Evolutionary conservation across 2,329 filamentous ascomycete species (phyloP), one percentile per base, ranked within the genome.

Genomic region (Cercospora zeina): DNA sequence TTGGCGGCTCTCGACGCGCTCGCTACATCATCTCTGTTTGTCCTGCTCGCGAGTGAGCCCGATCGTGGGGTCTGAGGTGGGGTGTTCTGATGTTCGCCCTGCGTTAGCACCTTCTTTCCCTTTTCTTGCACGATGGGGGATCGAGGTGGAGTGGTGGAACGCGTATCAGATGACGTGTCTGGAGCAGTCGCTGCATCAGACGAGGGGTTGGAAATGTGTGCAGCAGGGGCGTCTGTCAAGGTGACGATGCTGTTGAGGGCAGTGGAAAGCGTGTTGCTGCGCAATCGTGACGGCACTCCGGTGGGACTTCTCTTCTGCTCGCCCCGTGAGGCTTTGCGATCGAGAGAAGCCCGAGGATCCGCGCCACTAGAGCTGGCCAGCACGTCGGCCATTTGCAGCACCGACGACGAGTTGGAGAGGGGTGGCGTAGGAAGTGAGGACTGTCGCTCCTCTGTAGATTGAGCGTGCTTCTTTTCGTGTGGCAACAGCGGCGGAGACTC

Each of bases 11-110:
- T 65, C 55, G 63, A 58, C 36, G 65, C 66, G 58, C 57, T 59
- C 34, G 59, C 49, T 34, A 57, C 53, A 49, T 69, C 65, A 33
- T 71, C 70, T 54, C 67, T 69, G 62, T 66, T 67, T 54, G 67
- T 69, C 68, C 77, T 80, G 72, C 79, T 80, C 72, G 86, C 85
- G 76, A 85, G 83, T 61, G 91, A 96, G 72, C 93, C 86, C 63
- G 93, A 90, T 79, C 93, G 88, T 67, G 91, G 93, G 60, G 93
- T 96, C 69, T 93, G 93, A 64, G 92, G 88, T 70, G 91, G 90
- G 71, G 91, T 95, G 82, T 91, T 96, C 93, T 97, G 96, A 82
- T 75, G 78, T 78, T 81, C 81, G 78, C 86, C 85, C 84, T 87
- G 84, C 86, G 92, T 97, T 91, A 97, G 93, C 90, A 88, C 67